A percentile compares a stretch with the other conserved stretches of the same genome.
Evolutionary conservation across 192 early-diverging fungal genomes (phyloP).

Genomic region (Borealophlyctis nickersoniae): DNA sequence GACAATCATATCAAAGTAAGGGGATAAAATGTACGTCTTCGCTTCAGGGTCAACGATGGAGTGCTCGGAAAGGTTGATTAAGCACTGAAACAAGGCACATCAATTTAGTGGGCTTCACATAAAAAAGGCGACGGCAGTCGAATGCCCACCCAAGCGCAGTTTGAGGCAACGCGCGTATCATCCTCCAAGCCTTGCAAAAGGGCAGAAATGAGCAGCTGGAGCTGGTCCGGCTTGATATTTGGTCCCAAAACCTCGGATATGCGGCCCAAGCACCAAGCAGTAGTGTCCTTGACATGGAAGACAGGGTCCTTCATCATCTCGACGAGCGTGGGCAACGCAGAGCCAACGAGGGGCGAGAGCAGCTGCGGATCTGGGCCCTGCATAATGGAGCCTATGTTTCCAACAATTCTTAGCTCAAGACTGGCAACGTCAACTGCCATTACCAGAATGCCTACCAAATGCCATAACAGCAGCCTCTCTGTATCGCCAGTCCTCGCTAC

Average conservation of each 20-base stretch:
- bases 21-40: constrained; percentile 69
- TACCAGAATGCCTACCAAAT: constrained; percentile 57
- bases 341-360: constrained; percentile 31
- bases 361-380: constrained; percentile 70
- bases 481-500: constrained; percentile 84
- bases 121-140: not conserved
- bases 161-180: constrained; percentile 82
- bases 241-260: constrained; percentile 76
- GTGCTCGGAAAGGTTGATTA: constrained; percentile 91
- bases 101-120: constrained; percentile 19
- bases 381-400: constrained; percentile 78
- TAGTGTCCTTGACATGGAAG: constrained; percentile 92
- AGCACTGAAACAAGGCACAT: constrained; percentile 46
- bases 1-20: constrained; percentile 83
- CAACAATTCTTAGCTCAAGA: constrained; percentile 1
- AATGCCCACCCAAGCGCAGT: constrained; percentile 85
- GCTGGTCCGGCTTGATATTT: constrained; percentile 26
- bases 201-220: constrained; percentile 46
- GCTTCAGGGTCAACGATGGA: constrained; percentile 53
- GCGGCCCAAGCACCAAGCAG: constrained; percentile 97
- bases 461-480: constrained; percentile 98
- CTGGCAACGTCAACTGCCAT: constrained; percentile 7
- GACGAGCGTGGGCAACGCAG: constrained; percentile 83
- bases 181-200: constrained; percentile 83
- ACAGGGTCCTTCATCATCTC: constrained; percentile 77